phyloP scores from a whole-genome alignment of 1,139 yeast genomes.

The Candida dubliniensis region DNA sequence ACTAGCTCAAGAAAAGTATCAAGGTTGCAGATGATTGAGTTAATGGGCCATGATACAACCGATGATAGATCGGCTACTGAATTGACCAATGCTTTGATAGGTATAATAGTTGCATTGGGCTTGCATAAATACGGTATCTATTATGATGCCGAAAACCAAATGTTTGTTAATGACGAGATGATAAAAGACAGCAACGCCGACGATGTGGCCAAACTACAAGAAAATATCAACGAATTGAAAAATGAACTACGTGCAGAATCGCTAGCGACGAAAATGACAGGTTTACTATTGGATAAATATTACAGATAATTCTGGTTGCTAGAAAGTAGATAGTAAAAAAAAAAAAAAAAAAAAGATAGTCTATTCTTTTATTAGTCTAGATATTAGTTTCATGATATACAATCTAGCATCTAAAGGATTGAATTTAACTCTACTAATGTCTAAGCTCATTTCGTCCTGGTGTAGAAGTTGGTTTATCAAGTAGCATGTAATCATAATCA shows the following conservation, averaged over 20 bases:
- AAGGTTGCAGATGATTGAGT: constrained; percentile 20
- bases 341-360: background rate
- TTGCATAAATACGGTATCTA: constrained; percentile 32
- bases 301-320: constrained; percentile 13
- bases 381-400: constrained; percentile 20
- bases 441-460: constrained; percentile 22
- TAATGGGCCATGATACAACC: constrained; percentile 26
- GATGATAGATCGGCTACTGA: constrained; percentile 13
- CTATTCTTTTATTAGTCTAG: constrained; percentile 9
- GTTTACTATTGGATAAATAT: constrained; percentile 26
- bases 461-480: constrained; percentile 28
- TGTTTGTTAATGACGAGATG: constrained; percentile 21
- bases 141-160: constrained; percentile 23
- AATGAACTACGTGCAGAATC: constrained; percentile 26
- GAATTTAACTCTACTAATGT: constrained; percentile 27
- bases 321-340: background rate
- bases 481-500: constrained; percentile 41
- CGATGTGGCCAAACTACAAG: constrained; percentile 10
- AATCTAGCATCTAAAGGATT: constrained; percentile 34
- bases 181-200: constrained; percentile 7
- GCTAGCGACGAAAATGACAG: constrained; percentile 29
- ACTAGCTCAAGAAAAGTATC: constrained; percentile 26
- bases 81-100: constrained; percentile 19
- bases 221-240: constrained; percentile 22
- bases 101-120: constrained; percentile 25